Base-by-base conservation (phyloP, 352 stramenopile species). In the Saprolegnia diclina region DNA sequence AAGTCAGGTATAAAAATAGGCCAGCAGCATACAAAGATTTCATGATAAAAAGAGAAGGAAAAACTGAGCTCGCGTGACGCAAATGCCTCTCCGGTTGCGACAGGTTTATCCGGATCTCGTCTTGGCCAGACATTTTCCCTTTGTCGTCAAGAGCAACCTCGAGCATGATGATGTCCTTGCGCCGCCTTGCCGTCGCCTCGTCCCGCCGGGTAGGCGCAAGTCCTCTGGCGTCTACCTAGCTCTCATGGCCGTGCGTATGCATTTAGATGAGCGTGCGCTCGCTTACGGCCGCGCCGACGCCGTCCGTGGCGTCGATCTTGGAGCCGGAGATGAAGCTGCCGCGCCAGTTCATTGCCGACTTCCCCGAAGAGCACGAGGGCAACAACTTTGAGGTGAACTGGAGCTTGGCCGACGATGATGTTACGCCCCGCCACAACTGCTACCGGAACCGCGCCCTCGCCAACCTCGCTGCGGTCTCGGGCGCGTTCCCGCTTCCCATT, bases 361-460 rank as follows among this genome's bases (percentile, higher is more conserved):
- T 91, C 40, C 85, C 85, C 5, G 64, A 91, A 66, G 81, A 91
- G 73, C 81, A 86, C 71, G 85, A 92, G 24, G 85, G 81, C 4
- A 74, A 92, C 14, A 86, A 92, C 76, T 90, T 92, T 38, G 83
- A 94, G 68, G 91, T 94, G 67, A 94, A 94, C 74, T 94, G 85
- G 85, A 92, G 83, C 64, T 75, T 94, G 5, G 85, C 81, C 0
- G 77, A 89, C 45, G 83, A 94, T 70, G 85, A 94, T 65, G 82
- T 94, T 65, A 91, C 82, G 57, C 82, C 85, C 52, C 79, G 88
- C 67, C 82, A 84, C 37, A 83, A 92, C 70, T 83, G 81, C 18
- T 92, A 85, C 74, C 82, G 80, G 56, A 94, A 94, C 76, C 76
- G 57, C 26, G 38, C 37, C 13, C 32, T 66, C 19, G 37, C 22